Evolutionary conservation across 1,139 yeast genomes (phyloP), one percentile per base, ranked within the genome.

Genomic region (Lodderomyces orthopsilosis): DNA sequence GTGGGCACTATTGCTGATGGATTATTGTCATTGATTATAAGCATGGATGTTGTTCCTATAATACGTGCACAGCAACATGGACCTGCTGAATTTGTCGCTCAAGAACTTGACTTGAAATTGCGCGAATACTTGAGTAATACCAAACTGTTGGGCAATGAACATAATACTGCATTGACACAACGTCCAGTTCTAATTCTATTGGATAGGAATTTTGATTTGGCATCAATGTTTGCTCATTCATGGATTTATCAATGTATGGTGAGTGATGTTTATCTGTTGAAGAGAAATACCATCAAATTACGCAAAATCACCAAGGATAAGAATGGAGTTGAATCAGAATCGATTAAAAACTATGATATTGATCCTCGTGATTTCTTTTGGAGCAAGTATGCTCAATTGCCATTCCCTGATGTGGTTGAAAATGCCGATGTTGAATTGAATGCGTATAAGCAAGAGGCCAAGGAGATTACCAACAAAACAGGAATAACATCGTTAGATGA

Each of bases 241-340:
- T 91, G 98, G 98, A 90, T 95, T 42, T 93, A 93, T 61, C 96
- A 93, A 67, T 90, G 97, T 56, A 83, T 93, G 79, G 95, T 93
- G 13, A 86, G 91, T 56, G 99, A 93, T 61, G 95, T 90, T 9
- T 88, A 94, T 62, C 78, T 79, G 44, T 74, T 93, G 54, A 79
- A 83, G 52, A 77, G 95, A 58, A 91, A 91, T 62, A 79, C 86
- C 10, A 75, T 89, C 37, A 65, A 61, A 41, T 53, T 72, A 24
- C 59, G 62, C 19, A 72, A 75, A 42, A 59, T 56, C 37, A 72
- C 70, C 26, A 75, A 70, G 41, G 64, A 64, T 34, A 41, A 73
- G 61, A 18, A 30, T 15, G 19, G 37, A 3, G 26, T 19, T 34
- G 36, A 65, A 65, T 26, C 54, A 61, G 24, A 58, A 3, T 61